Evolutionary conservation across 768 basidiomycete genomes (phyloP).

Genomic region (Tylopilus plumbeoviolaceoides): DNA sequence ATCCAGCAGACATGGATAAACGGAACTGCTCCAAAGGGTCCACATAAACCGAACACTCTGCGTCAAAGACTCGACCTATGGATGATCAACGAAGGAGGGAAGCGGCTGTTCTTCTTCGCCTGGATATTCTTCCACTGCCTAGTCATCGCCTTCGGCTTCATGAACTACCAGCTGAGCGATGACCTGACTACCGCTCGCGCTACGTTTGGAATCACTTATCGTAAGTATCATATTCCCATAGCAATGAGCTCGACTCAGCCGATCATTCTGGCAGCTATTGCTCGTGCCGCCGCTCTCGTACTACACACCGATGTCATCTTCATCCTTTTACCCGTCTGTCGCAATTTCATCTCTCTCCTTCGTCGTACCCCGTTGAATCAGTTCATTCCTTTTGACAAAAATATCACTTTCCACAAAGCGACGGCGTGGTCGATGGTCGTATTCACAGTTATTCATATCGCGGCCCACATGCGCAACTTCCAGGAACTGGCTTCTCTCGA

Average conservation of each 20-base stretch:
- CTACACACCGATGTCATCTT: conserved; percentile 90
- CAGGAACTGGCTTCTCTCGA: conserved; percentile 57
- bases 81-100: conserved; percentile 93
- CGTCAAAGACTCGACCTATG: conserved; percentile 59
- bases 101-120: conserved; percentile 69
- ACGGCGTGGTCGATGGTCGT: conserved; percentile 88
- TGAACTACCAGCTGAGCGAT: conserved; percentile 79
- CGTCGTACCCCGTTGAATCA: conserved; percentile 82
- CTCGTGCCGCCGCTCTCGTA: conserved; percentile 84
- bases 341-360: conserved; percentile 88
- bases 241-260: neutral
- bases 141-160: conserved; percentile 70
- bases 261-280: conserved; percentile 53
- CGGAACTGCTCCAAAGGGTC: conserved; percentile 22
- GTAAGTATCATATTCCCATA: conserved; percentile 39
- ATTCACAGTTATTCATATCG: conserved; percentile 70
- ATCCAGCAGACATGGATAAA: conserved; percentile 61
- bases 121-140: conserved; percentile 82
- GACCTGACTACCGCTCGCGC: conserved; percentile 63
- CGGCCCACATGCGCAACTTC: conserved; percentile 87
- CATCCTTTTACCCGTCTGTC: conserved; percentile 92
- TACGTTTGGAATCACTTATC: conserved; percentile 72
- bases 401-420: conserved; percentile 85
- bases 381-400: conserved; percentile 91
- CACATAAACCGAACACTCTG: conserved; percentile 37